Base-by-base conservation (phyloP, 441 rosid species). In the Eutrema salsugineum region DNA sequence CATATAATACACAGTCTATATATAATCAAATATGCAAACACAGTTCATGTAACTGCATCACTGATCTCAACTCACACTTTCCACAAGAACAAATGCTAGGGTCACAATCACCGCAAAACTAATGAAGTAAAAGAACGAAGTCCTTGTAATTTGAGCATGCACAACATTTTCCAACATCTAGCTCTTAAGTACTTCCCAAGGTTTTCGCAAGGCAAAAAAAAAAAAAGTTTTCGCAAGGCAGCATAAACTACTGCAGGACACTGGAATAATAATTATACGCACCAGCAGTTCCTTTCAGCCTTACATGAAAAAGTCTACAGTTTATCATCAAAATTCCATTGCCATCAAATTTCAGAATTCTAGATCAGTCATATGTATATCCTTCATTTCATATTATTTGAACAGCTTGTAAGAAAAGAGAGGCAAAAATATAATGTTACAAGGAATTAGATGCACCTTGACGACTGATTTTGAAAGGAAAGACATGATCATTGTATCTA, bases 401-500 rank as follows among this genome's bases (percentile, higher is more conserved):
- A 16, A 15, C 58, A 76, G 27, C 62, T 36, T 57, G 58, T 20
- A 50, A 38, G 35, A 17, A 48, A 24, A 48, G 22, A 54, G 2
- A 68, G 39, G 40, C 11, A 75, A 35, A 10, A 27, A 64, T 35
- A 59, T 11, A 38, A 70, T 32, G 40, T 5, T 30, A 12, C 12
- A 39, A 67, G 28, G 49, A 66, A 58, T 11, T 50, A 42, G 17
- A 49, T 63, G 10, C 65, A 93, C 96, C 96, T 87, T 81, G 53
- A 83, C 75, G 50, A 86, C 85, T n/a, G 86, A 82, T 68, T 82
- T 86, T 14, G 96, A 88, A 57, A 94, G 91, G 79, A 88, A 79
- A 38, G 88, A 83, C 95, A 94, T 89, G 44, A 86, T 85, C 75
- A 72, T 72, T 64, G 79, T 85, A 82, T 94, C 98, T 43, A 91